A percentile compares a stretch with the other conserved stretches of the same genome.
These are phyloP conservation scores for Lactarius hengduanensis DNA, from an alignment of 768 basidiomycete species.

Conservation along the genomic window DNA sequence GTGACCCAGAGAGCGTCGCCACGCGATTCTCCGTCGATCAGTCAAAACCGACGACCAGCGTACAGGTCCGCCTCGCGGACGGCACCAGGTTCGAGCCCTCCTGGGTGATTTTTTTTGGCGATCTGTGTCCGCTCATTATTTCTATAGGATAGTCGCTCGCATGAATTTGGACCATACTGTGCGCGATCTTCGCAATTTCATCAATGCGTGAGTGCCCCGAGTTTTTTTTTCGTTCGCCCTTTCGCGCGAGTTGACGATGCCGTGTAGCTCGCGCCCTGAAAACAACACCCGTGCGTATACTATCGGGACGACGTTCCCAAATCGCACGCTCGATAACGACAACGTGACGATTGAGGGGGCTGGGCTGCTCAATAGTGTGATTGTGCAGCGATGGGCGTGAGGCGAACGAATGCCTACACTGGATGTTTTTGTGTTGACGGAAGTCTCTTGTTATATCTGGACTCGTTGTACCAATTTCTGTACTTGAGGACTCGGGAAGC, in stretches of 20 bases:
- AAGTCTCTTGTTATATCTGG: not conserved
- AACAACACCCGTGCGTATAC: conserved; percentile 24
- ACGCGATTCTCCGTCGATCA: conserved; percentile 81
- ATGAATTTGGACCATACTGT: conserved; percentile 94
- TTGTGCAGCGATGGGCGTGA: conserved; percentile 29
- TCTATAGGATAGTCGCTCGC: conserved; percentile 65
- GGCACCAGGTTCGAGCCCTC: conserved; percentile 65
- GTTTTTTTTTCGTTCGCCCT: too few relatives aligned
- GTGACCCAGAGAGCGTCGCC: conserved; percentile 40
- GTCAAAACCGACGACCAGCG: conserved; percentile 76
- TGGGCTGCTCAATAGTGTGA: conserved; percentile 27
- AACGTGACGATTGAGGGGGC: conserved; percentile 25
- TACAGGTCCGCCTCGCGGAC: conserved; percentile 89
- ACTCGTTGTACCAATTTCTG: not conserved
- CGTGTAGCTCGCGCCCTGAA: conserved; percentile 26
- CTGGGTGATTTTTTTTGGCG: not conserved
- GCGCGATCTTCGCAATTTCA: conserved; percentile 78
- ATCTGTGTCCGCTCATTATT: not conserved
- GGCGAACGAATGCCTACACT: not conserved
- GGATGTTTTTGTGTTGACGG: not conserved
- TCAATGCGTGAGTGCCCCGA: conserved; percentile 77
- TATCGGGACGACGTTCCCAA: conserved; percentile 29
- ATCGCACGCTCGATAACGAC: conserved; percentile 27
- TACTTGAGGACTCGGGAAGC: not conserved
- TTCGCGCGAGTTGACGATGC: not conserved